Conservation (phyloP, 805 yeast species). For the Clavispora asparagi region DNA sequence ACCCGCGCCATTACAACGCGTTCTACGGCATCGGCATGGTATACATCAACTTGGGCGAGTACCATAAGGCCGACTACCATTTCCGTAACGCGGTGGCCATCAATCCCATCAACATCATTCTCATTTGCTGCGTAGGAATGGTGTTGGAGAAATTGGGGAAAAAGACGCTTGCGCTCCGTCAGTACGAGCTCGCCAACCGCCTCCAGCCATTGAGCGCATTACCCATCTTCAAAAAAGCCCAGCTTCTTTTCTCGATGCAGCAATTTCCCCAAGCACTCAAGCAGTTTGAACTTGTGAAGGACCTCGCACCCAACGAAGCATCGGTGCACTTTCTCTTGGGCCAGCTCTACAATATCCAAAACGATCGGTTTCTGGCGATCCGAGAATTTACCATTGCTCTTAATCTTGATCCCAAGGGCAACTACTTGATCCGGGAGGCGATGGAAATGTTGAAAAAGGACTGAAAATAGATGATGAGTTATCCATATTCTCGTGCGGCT, state of each 20-base stretch:
- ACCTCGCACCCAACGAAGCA: slow-evolving; percentile 90
- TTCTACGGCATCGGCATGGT: slow-evolving; percentile 96
- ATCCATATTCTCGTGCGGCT: background rate
- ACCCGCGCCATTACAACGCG: slow-evolving; percentile 86
- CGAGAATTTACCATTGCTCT: slow-evolving; percentile 83
- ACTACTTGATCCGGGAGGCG: slow-evolving; percentile 79
- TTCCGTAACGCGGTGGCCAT: slow-evolving; percentile 83
- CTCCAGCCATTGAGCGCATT: slow-evolving; percentile 82
- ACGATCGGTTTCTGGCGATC: slow-evolving; percentile 71
- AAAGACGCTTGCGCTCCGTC: slow-evolving; percentile 66
- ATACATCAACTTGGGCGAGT: slow-evolving; percentile 78
- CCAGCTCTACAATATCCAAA: slow-evolving; percentile 72
- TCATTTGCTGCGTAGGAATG: slow-evolving; percentile 92
- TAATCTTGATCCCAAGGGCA: slow-evolving; percentile 89
- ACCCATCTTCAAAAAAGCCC: slow-evolving; percentile 86
- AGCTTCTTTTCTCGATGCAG: slow-evolving; percentile 65
- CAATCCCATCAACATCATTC: slow-evolving; percentile 84
- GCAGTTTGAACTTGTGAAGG: slow-evolving; percentile 66
- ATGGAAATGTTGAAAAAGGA: slow-evolving; percentile 48
- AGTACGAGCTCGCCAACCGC: slow-evolving; percentile 77
- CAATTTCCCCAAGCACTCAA: slow-evolving; percentile 66
- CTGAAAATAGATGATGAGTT: background rate
- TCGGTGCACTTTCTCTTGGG: slow-evolving; percentile 88
- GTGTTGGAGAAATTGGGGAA: slow-evolving; percentile 74
- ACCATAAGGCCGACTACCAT: slow-evolving; percentile 76